Conservation (phyloP, 345 rosid species). For the Physaria fendleri region DNA sequence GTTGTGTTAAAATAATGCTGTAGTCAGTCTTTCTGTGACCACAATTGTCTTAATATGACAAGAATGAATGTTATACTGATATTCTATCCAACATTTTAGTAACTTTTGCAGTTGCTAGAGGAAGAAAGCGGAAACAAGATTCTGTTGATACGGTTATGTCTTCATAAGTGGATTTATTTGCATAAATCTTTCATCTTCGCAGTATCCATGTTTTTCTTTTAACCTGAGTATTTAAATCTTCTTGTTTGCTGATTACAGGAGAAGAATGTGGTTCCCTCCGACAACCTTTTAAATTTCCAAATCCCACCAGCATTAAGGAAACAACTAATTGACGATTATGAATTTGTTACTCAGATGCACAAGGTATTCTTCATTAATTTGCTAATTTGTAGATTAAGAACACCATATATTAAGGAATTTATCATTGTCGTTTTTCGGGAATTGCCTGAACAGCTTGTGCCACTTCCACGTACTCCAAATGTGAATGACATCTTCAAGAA, state of each 20-base stretch:
- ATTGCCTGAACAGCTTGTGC: constrained; percentile 53
- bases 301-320: constrained; percentile 67
- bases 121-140: constrained; percentile 61
- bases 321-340: constrained; percentile 77
- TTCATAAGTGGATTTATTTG: not conserved
- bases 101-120: constrained; percentile 36
- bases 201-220: not conserved
- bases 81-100: not conserved
- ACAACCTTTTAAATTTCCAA: constrained; percentile 49
- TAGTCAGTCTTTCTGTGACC: not conserved
- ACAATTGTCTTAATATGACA: too few species aligned
- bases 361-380: constrained; percentile 42
- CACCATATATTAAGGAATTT: not conserved
- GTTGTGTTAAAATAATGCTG: not conserved
- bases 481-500: constrained; percentile 73
- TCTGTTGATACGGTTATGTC: constrained; percentile 36
- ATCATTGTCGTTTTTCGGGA: not conserved
- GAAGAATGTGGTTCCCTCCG: constrained; percentile 35
- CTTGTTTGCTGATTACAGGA: constrained; percentile 39
- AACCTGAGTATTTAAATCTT: not conserved
- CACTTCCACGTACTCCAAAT: constrained; percentile 79
- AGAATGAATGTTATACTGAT: not conserved
- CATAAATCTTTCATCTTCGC: not conserved
- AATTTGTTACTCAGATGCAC: constrained; percentile 65
- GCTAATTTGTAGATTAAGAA: not conserved